These are phyloP conservation scores for Fusarium abutilonis DNA, from an alignment of 2,329 filamentous ascomycete genomes.

Conservation along the genomic window DNA sequence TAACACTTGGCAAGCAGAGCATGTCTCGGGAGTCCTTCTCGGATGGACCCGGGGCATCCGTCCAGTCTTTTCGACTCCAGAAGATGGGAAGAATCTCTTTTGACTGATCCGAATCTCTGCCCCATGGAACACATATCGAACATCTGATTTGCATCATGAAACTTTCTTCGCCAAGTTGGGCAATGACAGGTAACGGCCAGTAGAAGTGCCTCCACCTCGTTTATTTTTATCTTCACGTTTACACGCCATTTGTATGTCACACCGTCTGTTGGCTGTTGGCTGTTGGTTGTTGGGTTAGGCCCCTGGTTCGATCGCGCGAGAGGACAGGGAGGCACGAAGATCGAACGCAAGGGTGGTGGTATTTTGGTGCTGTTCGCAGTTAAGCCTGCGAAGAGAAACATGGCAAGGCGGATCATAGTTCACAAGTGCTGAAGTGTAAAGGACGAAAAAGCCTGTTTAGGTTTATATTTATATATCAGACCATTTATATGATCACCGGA, in stretches of 20 bases:
- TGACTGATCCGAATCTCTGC: neutral
- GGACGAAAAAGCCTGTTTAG: neutral
- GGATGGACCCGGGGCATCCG: neutral
- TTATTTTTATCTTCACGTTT: neutral
- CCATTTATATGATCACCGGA: neutral
- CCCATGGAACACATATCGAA: conserved; percentile 2
- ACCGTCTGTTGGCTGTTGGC: neutral
- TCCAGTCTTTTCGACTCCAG: neutral
- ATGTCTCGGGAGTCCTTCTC: neutral
- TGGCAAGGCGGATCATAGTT: neutral
- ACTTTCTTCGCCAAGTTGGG: conserved; percentile 8
- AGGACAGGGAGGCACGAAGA: conserved; percentile 32
- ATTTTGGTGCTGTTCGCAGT: neutral
- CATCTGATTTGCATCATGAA: neutral
- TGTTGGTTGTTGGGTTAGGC: neutral
- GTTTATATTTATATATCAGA: neutral
- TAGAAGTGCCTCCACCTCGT: neutral
- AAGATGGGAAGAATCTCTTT: neutral
- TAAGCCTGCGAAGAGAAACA: neutral
- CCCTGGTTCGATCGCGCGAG: conserved; percentile 31
- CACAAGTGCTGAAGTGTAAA: neutral
- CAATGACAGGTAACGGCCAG: conserved; percentile 19
- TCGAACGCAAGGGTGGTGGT: conserved; percentile 29
- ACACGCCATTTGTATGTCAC: neutral
- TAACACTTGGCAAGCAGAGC: neutral